phyloP scores from a whole-genome alignment of 2,329 filamentous ascomycete species.

The Exophiala alcalophila region DNA sequence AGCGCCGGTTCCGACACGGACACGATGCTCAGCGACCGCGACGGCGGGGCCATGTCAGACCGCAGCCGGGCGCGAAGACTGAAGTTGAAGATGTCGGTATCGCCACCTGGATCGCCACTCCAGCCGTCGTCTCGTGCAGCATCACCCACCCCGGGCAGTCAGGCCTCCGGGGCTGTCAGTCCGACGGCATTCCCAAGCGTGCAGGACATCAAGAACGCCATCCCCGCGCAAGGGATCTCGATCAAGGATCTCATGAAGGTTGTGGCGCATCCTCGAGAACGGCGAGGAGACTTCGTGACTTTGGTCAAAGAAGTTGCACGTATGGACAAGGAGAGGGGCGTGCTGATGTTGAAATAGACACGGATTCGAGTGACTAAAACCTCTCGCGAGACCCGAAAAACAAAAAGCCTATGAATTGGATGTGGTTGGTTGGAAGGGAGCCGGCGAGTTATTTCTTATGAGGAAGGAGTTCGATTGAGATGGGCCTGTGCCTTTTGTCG shows the following conservation, averaged over 20 bases:
- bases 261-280: constrained; percentile 21
- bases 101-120: constrained; percentile 32
- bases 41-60: constrained; percentile 28
- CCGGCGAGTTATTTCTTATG: no score
- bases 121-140: constrained; percentile 55
- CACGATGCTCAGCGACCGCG: constrained; percentile 17
- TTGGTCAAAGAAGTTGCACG: constrained; percentile 21
- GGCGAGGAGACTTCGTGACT: constrained; percentile 16
- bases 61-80: constrained; percentile 20
- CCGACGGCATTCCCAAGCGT: constrained; percentile 40
- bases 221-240: constrained; percentile 45
- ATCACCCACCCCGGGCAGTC: constrained; percentile 51
- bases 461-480: no score
- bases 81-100: constrained; percentile 28
- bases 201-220: constrained; percentile 47
- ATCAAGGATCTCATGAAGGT: constrained; percentile 43
- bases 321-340: constrained; percentile 21
- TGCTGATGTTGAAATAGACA: constrained; percentile 22
- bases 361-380: no score
- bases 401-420: no score
- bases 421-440: no score
- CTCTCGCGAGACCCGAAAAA: no score
- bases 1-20: constrained; percentile 27
- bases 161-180: constrained; percentile 4
- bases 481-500: no score